Evolutionary conservation across 2,329 filamentous ascomycete species (phyloP).

Genomic region (Chaetomium olivaceum): DNA sequence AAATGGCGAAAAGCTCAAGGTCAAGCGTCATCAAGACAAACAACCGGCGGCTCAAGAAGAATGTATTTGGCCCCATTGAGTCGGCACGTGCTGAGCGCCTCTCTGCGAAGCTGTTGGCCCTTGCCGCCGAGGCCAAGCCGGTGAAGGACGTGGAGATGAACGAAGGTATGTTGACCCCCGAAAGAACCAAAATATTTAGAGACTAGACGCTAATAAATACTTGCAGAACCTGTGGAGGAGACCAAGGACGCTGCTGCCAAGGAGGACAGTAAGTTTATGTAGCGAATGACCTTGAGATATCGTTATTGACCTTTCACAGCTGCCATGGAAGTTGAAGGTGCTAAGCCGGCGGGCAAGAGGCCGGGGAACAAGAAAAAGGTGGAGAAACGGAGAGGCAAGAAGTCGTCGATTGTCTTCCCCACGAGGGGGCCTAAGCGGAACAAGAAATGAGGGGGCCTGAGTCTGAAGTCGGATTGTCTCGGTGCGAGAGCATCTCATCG

Average conservation of each 20-base stretch:
- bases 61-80: constrained; percentile 82
- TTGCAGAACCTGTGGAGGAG: constrained; percentile 32
- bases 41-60: constrained; percentile 74
- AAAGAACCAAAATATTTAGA: neutral
- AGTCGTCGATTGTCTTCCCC: constrained; percentile 60
- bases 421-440: constrained; percentile 43
- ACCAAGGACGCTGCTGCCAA: constrained; percentile 33
- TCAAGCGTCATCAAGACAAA: constrained; percentile 81
- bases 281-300: neutral
- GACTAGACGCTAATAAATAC: constrained; percentile 2
- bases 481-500: neutral
- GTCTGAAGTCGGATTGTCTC: neutral
- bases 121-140: constrained; percentile 77
- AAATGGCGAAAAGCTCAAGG: constrained; percentile 85
- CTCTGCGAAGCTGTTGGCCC: constrained; percentile 79
- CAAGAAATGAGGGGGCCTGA: constrained; percentile 29
- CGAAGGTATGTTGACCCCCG: constrained; percentile 22
- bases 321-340: constrained; percentile 60
- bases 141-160: constrained; percentile 53
- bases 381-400: constrained; percentile 58
- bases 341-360: constrained; percentile 42
- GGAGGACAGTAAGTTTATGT: constrained; percentile 29
- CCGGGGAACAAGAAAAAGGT: constrained; percentile 52
- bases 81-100: constrained; percentile 77
- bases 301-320: constrained; percentile 30